Evolutionary conservation across 352 stramenopile species (phyloP), one percentile per base, ranked within the genome.

Genomic region (Globisporangium spiculum): DNA sequence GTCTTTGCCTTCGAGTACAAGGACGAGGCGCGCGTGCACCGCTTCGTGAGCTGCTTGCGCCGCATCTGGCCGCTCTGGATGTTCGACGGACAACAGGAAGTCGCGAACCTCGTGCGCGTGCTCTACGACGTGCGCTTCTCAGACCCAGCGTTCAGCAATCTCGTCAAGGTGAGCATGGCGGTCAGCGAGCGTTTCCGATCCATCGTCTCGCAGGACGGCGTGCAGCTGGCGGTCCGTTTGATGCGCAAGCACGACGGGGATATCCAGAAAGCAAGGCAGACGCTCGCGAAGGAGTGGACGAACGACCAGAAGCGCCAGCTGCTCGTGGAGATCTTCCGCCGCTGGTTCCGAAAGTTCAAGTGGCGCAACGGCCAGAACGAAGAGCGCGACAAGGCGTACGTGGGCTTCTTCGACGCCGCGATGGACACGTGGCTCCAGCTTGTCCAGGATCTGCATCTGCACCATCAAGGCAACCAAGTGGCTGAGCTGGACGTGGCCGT

Each of bases 41-140:
- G 84, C 9, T 59, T 94, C 10, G 77, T 90, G 46, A 67, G 74
- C 4, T 76, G 70, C 22, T 64, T 94, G 58, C 73, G 74, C 12
- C 76, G 78, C 50, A 64, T 93, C 48, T 94, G 86, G 86, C 83
- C 86, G 6, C 65, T 90, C 59, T 94, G 86, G 84, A 92, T 94
- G 81, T 81, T 86, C 54, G 82, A 90, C 53, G 79, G 78, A 3
- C 76, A 83, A 41, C 80, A 88, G 53, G 86, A 94, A 64, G 75
- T 74, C 22, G 76, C 73, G 38, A 69, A 66, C 16, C 73, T 94
- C 22, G 83, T 94, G 8, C 85, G 86, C 34, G 86, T 92, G 34
- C 57, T 94, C 9, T 92, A 78, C 63, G 78, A 84, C 54, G 70
- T 76, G 7, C 80, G 84, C 10, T 83, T 80, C 2, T 91, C 84